Evolutionary conservation across 768 basidiomycete genomes (phyloP).

Genomic region (Tylopilus subfusipes): DNA sequence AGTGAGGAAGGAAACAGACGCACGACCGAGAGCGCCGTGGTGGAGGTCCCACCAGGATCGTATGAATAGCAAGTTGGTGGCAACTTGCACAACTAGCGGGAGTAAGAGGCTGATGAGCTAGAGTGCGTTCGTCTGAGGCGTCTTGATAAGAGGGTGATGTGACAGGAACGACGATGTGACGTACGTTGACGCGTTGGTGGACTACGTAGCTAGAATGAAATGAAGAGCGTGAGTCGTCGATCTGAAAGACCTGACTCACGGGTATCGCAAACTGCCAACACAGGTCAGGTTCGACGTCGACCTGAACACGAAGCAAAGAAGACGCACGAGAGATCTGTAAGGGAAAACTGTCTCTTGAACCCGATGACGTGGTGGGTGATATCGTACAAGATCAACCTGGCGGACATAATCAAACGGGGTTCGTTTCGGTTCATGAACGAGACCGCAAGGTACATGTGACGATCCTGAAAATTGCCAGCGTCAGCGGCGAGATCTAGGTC

Average conservation of each 20-base stretch:
- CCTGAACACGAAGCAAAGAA: not conserved
- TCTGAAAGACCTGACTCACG: constrained; percentile 29
- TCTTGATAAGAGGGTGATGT: not conserved
- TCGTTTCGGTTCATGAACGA: not conserved
- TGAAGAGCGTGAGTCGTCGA: not conserved
- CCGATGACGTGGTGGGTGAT: constrained; percentile 55
- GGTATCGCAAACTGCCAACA: constrained; percentile 31
- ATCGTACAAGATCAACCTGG: constrained; percentile 54
- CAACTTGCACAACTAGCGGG: constrained; percentile 63
- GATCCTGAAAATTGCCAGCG: constrained; percentile 43
- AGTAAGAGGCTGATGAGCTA: constrained; percentile 45
- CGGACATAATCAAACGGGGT: not conserved
- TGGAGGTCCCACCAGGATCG: constrained; percentile 89
- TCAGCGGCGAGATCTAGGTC: not conserved
- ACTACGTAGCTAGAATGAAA: constrained; percentile 48
- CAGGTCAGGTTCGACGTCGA: constrained; percentile 12
- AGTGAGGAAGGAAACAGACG: not conserved
- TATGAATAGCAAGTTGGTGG: constrained; percentile 67
- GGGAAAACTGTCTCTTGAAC: constrained; percentile 74
- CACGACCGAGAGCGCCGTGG: constrained; percentile 44
- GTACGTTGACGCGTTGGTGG: constrained; percentile 58
- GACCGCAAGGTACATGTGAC: constrained; percentile 48
- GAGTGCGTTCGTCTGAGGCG: constrained; percentile 35
- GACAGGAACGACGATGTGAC: constrained; percentile 30
- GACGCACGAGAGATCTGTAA: constrained; percentile 70